Conservation (phyloP, 2,329 filamentous ascomycete species). For the Diaporthe sp. region DNA sequence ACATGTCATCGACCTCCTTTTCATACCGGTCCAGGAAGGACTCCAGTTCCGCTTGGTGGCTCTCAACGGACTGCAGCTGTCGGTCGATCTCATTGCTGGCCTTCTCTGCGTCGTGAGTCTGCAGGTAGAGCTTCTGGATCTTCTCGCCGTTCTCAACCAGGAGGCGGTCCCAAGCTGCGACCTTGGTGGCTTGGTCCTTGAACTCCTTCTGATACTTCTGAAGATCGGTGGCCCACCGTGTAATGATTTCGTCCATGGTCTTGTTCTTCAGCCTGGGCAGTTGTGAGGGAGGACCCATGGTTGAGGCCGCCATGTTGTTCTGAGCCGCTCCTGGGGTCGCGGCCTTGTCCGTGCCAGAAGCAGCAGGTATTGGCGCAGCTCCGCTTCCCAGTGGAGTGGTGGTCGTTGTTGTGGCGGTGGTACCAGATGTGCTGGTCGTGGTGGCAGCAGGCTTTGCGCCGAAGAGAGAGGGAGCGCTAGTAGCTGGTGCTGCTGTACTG, state of each 20-base stretch:
- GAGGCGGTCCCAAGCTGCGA: slow-evolving; percentile 91
- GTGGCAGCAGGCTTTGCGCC: slow-evolving; percentile 40
- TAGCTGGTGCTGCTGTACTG: slow-evolving; percentile 46
- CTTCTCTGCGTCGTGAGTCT: slow-evolving; percentile 93
- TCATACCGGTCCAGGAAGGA: slow-evolving; percentile 93
- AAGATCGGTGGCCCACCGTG: slow-evolving; percentile 93
- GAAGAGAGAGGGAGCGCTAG: slow-evolving; percentile 38
- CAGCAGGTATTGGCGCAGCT: slow-evolving; percentile 15
- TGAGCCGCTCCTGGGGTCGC: slow-evolving; percentile 39
- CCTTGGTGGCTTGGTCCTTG: slow-evolving; percentile 87
- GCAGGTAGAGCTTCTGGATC: slow-evolving; percentile 92
- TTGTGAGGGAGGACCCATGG: slow-evolving; percentile 83
- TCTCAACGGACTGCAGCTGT: slow-evolving; percentile 89
- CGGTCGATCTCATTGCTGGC: slow-evolving; percentile 95
- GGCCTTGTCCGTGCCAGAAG: slow-evolving; percentile 43
- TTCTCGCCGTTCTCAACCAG: slow-evolving; percentile 95
- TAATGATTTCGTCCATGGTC: slow-evolving; percentile 99
- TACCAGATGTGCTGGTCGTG: slow-evolving; percentile 27
- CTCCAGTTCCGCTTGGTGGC: slow-evolving; percentile 91
- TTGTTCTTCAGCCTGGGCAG: slow-evolving; percentile 96
- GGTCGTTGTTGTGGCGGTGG: slow-evolving; percentile 43
- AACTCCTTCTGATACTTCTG: slow-evolving; percentile 98
- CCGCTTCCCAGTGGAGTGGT: slow-evolving; percentile 3
- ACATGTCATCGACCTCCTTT: slow-evolving; percentile 89
- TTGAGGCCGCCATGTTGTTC: slow-evolving; percentile 76